Base-by-base conservation (phyloP, 129 eudicot species). In the Centrapalus pauciflorus region DNA sequence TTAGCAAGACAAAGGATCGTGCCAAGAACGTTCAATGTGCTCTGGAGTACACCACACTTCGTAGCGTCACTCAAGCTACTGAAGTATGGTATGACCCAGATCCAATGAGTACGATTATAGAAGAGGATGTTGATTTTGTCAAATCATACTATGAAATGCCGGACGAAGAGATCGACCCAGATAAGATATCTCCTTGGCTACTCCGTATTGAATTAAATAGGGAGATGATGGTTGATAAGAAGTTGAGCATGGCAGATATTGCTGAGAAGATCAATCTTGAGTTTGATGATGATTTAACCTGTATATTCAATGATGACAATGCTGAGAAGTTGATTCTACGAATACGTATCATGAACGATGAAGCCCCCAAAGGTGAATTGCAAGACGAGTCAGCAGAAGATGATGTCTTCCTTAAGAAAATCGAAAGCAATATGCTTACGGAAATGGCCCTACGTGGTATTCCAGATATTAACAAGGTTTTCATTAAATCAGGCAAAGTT, bases 71-170 rank as follows among this genome's bases (percentile, higher is more conserved):
- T 0, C 96, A 92, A 72, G 98, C 98, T 55, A 92, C 98, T 45
- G 98, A 92, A 81, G 98, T 92, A 32, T 92, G 98, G 98, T 92
- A 88, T 54, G 98, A 92, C 69, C 98, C 98, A 43, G 98, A 92
- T 64, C 96, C 98, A 4, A 88, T 85, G 98, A 85, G 95, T 72
- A 92, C 98, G 13, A 50, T 92, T 33, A 92, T 92, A 14, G 90
- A 84, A 24, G 98, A 92, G 81, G 98, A 92, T 78, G 91, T 85
- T 62, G 98, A 92, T 49, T 92, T 92, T 82, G 98, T 92, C 66
- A 85, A 79, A 66, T 92, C 98, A 0, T 92, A 92, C 55, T 88
- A 85, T 76, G 98, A 92, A 59, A 85, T 92, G 98, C 98, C 98
- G 1, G 98, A 92, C 73, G 98, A 92, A 68, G 98, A 88, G 65